Evolutionary conservation across 2,329 filamentous ascomycete species (phyloP), one percentile per base, ranked within the genome.

Genomic region (Truncatella angustata): DNA sequence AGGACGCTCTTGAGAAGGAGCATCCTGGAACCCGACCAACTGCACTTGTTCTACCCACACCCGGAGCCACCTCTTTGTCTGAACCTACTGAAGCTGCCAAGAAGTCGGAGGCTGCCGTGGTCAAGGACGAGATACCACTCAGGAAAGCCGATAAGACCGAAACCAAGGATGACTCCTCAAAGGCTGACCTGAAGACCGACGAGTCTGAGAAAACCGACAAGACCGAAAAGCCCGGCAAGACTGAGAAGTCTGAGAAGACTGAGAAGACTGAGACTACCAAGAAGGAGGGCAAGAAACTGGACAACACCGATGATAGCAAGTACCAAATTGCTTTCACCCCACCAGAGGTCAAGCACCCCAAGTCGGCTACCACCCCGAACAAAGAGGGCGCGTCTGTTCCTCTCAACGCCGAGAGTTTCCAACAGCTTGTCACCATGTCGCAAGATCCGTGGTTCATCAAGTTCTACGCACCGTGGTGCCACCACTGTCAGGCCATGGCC

Each of bases 391-490:
- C 80, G 14, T 95, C 91, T 5, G 77, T 91, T 30, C 72, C 85
- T 5, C 79, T 99, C 49, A 91, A 85, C 2, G 86, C 89, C 0
- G 91, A 97, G 66, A 90, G 78, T 57, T 99, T 99, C 74, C 87
- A 95, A 67, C 85, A 82, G 53, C 76, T 87, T 34, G 92, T 99
- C 43, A 96, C 91, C 3, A 88, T 86, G 67, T 91, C 91, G 0
- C 84, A 89, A 57, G 91, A 97, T 57, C 87, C 92, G 5, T 99
- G 94, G 94, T 97, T 99, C 66, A 85, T 99, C 78, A 99, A 99
- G 71, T 97, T 99, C 69, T 97, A 97, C 68, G 92, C 91, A 16
- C 95, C 94, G 5, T 97, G 93, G 94, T 99, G 94, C 70, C 85
- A 86, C 60, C 94, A 99, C 72, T 99, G 95, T 71, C 90, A 96